Evolutionary conservation across 345 rosid genomes (phyloP), one percentile per base, ranked within the genome.

Genomic region (Citrus sinensis): DNA sequence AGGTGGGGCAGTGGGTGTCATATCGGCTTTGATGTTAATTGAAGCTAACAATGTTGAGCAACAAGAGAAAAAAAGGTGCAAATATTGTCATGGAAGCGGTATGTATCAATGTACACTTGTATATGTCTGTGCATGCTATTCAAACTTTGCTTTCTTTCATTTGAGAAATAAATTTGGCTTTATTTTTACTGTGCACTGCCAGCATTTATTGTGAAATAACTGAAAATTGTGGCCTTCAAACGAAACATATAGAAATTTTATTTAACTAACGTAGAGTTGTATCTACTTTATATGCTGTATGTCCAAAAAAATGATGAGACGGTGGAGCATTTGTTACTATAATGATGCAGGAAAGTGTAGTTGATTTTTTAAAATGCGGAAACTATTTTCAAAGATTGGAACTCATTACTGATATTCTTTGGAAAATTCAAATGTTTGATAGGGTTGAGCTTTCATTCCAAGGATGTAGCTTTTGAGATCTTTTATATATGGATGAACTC

Each of bases 1-100:
- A 22, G 99, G 99, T 9, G 99, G 99, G 9, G 94, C 97, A 16
- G 98, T 95, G 20, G 99, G 99, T 64, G 99, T 95, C 62, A 93
- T 95, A 69, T 95, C 99, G n/a, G 88, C 98, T 68, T 87, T 95
- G 86, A 95, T 95, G 99, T 71, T 95, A 72, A 91, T 93, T 73
- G 99, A 93, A 87, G 94, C 79, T 61, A 95, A 91, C 82, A 93
- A 93, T 83, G 98, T 95, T 54, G 92, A 93, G 84, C 91, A 84
- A 69, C 99, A 95, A 82, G 94, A 92, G 92, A 93, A 91, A 88
- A 95, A 92, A 87, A 87, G 97, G 85, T 95, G 99, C 85, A 92
- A 87, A 87, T 95, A 95, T 85, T 95, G 99, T 86, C 87, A 83
- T 79, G 97, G 99, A 84, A 92, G 90, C 66, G 99, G 99, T 93